phyloP scores from a whole-genome alignment of 768 basidiomycete genomes.

The Hortiboletus flavorubellus region DNA sequence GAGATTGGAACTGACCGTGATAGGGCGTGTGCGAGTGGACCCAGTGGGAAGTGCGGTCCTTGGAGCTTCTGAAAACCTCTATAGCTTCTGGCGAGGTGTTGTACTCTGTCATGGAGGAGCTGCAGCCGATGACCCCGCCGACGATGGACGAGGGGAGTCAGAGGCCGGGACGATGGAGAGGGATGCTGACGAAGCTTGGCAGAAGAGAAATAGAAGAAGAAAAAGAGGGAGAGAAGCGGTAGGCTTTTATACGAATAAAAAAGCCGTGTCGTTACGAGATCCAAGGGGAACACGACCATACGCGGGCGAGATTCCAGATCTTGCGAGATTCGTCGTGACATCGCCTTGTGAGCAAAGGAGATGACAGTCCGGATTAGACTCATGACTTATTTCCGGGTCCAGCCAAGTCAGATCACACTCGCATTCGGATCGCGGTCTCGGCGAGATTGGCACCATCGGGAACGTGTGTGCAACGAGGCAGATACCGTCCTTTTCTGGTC shows the following conservation, averaged over 20 bases:
- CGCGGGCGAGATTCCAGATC: constrained; percentile 23
- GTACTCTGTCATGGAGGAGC: constrained; percentile 59
- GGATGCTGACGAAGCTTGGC: neutral
- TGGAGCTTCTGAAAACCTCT: constrained; percentile 54
- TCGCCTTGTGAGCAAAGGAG: neutral
- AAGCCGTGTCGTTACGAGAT: constrained; percentile 29
- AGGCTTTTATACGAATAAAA: constrained; percentile 26
- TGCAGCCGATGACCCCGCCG: neutral
- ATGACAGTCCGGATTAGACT: constrained; percentile 23
- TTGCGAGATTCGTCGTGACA: constrained; percentile 7
- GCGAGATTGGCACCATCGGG: constrained; percentile 26
- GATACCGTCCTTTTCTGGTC: constrained; percentile 7
- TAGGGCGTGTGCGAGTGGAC: constrained; percentile 43
- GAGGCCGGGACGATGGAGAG: neutral
- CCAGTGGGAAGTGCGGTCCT: constrained; percentile 65
- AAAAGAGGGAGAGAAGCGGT: constrained; percentile 1
- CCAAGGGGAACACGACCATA: neutral
- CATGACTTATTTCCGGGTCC: constrained; percentile 32
- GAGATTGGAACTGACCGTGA: constrained; percentile 46
- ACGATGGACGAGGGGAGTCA: neutral
- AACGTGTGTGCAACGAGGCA: constrained; percentile 33
- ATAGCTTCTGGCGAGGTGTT: constrained; percentile 55
- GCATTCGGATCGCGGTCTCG: constrained; percentile 19
- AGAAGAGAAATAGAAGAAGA: constrained; percentile 2
- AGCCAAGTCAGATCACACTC: constrained; percentile 13